Base-by-base conservation (phyloP, 768 basidiomycete species). In the Exidia glandulosa region DNA sequence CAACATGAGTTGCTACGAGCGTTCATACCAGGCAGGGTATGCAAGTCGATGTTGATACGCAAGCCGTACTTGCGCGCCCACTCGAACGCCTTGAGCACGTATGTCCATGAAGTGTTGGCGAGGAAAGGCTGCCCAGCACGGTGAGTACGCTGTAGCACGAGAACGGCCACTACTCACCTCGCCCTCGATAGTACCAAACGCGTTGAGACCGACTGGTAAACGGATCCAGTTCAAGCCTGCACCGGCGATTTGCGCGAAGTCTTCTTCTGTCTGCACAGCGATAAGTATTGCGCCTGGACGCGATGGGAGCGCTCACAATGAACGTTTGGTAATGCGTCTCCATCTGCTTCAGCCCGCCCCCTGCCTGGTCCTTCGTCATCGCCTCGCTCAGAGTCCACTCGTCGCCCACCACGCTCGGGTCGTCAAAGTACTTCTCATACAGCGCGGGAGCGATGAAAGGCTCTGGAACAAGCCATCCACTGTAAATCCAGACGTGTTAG, bases 61-160 rank as follows among this genome's bases (percentile, higher is more conserved):
- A 98, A 65, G 7, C 95, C 95, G 70, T 99, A 99, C 73, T 99
- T 99, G 60, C 95, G 83, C 7, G 90, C 91, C 95, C 95, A 99
- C 62, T 83, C 76, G 62, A 97, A 82, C 7, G 92, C 91, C 72
- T 95, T 94, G 57, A 96, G 76, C 76, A 96, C 91, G 74, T 97
- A 95, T 63, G 75, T 84, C 95, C 95, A 98, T 4, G 83, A 81
- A 0, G 85, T 83, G 65, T 86, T 81, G 3, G 84, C 74, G 23
- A 97, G 77, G 74, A 90, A 98, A 0, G 92, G 91, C 72, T 99
- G 96, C 29, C 75, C 79, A 29, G 75, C 73, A 45, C 84, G 80
- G 16, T 41, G 32, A 50, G 56, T 23, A n/a, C 59, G n/a, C n/a
- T 55, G 19, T 33, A 37, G 34, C 19, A 32, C 23, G 13, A 25